Base-by-base conservation (phyloP, 2,329 filamentous ascomycete genomes). In the Rutstroemia sp. region DNA sequence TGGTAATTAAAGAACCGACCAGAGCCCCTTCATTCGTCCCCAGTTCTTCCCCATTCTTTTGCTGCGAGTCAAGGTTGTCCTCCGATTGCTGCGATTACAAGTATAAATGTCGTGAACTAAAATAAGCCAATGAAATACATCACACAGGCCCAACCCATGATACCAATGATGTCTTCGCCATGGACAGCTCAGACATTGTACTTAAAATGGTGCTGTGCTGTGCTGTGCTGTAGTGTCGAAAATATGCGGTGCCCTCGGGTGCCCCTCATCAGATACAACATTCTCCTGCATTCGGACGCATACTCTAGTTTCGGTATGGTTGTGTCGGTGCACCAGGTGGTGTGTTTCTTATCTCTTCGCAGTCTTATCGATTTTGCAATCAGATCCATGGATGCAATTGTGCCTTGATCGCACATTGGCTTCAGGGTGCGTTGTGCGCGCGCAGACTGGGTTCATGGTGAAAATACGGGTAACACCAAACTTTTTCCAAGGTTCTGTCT, bases 381-480 rank as follows among this genome's bases (percentile, higher is more conserved):
- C 30, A 34, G 30, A 34, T 34, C 30, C 16, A 51, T 45, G 19
- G 47, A 51, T 48, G 53, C 47, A 51, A 47, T 56, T 51, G 53
- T 56, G 53, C 53, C 47, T 36, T 38, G 47, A 51, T 56, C 47
- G 38, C 53, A 56, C 53, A 56, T 56, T 56, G 53, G 44, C 44
- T 25, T 47, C 44, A 23, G 44, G 44, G 14, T 23, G 5, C 39
- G 16, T 42, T 42, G 39, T 19, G 9, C 40, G 17, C 6, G 9
- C 40, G 17, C 6, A 21, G 16, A 23, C 42, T 21, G 16, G 44
- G 21, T 47, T 25, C 23, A 47, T 47, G 17, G 14, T 48, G 12
- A 19, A 19, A 30, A 39, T 21, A 16, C 34, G 21, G 49, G 25
- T 44, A 54, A 48, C 38, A 45, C 12, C 44, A 19, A 48, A 48